Percentiles rank a stretch among this genome's conserved stretches.
These are phyloP conservation scores for Penicillium expansum DNA, from an alignment of 2,329 filamentous ascomycete genomes.

Conservation along the genomic window DNA sequence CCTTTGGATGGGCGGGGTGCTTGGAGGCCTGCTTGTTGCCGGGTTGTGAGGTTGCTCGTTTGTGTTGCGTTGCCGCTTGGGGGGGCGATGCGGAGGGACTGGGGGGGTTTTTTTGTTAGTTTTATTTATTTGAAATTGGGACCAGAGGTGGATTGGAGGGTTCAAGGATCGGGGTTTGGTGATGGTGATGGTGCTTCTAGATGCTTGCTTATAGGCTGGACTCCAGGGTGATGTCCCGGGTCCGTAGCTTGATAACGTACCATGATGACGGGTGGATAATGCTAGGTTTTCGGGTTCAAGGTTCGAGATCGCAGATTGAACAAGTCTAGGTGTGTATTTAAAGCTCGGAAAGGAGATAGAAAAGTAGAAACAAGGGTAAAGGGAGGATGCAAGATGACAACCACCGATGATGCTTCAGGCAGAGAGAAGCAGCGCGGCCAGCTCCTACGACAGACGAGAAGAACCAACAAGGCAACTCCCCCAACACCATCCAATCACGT, in stretches of 20 bases:
- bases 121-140: neutral
- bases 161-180: neutral
- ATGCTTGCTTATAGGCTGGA: constrained; percentile 10
- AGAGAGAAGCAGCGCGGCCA: constrained; percentile 35
- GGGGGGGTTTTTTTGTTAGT: constrained; percentile 15
- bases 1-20: constrained; percentile 59
- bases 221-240: constrained; percentile 6
- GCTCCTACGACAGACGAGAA: constrained; percentile 31
- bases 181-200: constrained; percentile 1
- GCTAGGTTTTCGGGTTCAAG: neutral
- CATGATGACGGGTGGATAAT: constrained; percentile 26
- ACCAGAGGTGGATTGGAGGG: neutral
- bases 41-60: constrained; percentile 62
- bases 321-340: neutral
- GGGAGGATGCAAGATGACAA: constrained; percentile 19
- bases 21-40: constrained; percentile 44
- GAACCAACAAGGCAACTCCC: constrained; percentile 27
- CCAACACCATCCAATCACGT: constrained; percentile 22
- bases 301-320: neutral
- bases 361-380: constrained; percentile 8
- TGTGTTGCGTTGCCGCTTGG: constrained; percentile 62
- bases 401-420: constrained; percentile 20
- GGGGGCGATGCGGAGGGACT: constrained; percentile 91
- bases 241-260: constrained; percentile 29
- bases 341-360: constrained; percentile 5